These are phyloP conservation scores for Diplodia seriata DNA, from an alignment of 2,329 filamentous ascomycete genomes.

Conservation along the genomic window DNA sequence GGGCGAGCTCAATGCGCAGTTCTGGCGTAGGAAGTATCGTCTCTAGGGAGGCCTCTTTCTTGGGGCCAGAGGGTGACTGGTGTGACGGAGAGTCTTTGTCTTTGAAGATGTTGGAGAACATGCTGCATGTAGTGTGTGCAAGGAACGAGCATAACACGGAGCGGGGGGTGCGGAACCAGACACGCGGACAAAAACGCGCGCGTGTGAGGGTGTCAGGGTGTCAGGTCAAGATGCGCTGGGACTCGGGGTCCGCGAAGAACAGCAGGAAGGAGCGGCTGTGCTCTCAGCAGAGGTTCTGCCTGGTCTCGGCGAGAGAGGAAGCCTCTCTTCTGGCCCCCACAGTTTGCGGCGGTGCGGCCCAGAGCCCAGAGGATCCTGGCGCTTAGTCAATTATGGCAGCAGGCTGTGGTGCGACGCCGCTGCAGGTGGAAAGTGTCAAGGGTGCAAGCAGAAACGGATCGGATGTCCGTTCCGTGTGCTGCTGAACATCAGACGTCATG, in stretches of 20 bases:
- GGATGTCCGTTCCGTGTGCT: background rate
- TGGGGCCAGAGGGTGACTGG: background rate
- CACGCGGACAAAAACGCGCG: background rate
- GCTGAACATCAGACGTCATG: background rate
- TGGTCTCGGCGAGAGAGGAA: background rate
- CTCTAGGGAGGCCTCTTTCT: conserved; percentile 26
- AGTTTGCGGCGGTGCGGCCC: background rate
- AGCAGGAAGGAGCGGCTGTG: background rate
- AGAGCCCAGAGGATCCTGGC: background rate
- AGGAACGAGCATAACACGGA: conserved; percentile 9
- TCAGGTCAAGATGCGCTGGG: background rate
- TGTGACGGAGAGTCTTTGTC: conserved; percentile 12
- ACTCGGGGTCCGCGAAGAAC: background rate
- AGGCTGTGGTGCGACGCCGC: background rate
- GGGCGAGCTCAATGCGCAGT: conserved; percentile 53
- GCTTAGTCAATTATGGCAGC: conserved; percentile 19
- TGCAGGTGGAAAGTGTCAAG: background rate
- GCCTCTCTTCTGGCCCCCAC: conserved; percentile 13
- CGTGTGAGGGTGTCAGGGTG: background rate
- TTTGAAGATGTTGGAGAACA: conserved; percentile 33
- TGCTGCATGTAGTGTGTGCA: conserved; percentile 5
- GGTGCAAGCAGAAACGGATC: background rate
- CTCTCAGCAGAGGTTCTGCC: conserved; percentile 4
- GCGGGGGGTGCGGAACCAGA: conserved; percentile 1
- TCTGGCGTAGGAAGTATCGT: conserved; percentile 50